phyloP scores from a whole-genome alignment of 371 early-diverging fungal genomes.

The Blakeslea trispora region DNA sequence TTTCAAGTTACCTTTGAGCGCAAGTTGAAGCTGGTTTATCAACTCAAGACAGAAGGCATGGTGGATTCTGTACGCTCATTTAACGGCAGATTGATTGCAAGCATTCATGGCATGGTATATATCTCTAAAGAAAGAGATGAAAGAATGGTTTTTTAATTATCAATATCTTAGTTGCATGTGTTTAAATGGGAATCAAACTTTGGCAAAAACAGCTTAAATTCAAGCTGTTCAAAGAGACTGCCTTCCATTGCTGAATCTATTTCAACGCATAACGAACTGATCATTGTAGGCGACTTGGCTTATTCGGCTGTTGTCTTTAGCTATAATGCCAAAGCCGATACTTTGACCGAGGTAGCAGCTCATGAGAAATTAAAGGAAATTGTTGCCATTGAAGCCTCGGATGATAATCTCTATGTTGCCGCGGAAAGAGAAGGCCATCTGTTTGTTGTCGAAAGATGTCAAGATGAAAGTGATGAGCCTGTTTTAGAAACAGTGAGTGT shows the following conservation, averaged over 20 bases:
- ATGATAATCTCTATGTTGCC: slow-evolving; percentile 63
- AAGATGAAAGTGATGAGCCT: slow-evolving; percentile 52
- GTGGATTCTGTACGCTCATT: slow-evolving; percentile 53
- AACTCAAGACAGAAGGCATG: slow-evolving; percentile 50
- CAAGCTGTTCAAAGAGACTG: slow-evolving; percentile 24
- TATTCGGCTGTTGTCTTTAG: slow-evolving; percentile 38
- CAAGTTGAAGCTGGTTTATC: slow-evolving; percentile 43
- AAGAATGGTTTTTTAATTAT: neutral
- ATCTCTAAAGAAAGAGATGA: no score
- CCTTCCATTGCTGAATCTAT: slow-evolving; percentile 36
- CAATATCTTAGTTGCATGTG: slow-evolving; percentile 33
- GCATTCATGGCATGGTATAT: slow-evolving; percentile 53
- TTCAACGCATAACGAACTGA: slow-evolving; percentile 25
- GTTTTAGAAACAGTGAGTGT: slow-evolving; percentile 67
- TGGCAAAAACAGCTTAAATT: slow-evolving; percentile 31
- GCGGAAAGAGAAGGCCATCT: slow-evolving; percentile 68
- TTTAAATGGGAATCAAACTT: slow-evolving; percentile 38
- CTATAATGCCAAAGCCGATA: slow-evolving; percentile 55
- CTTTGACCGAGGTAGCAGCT: slow-evolving; percentile 65
- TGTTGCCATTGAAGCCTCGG: slow-evolving; percentile 61
- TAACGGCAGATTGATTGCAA: slow-evolving; percentile 56
- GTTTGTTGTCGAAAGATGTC: slow-evolving; percentile 58
- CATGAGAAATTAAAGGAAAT: slow-evolving; percentile 70
- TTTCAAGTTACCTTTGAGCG: slow-evolving; percentile 50
- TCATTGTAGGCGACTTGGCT: slow-evolving; percentile 37